Percentiles rank a stretch among this genome's conserved stretches.
Conservation (phyloP, 805 yeast genomes). For the Metschnikowia amazonensis region DNA sequence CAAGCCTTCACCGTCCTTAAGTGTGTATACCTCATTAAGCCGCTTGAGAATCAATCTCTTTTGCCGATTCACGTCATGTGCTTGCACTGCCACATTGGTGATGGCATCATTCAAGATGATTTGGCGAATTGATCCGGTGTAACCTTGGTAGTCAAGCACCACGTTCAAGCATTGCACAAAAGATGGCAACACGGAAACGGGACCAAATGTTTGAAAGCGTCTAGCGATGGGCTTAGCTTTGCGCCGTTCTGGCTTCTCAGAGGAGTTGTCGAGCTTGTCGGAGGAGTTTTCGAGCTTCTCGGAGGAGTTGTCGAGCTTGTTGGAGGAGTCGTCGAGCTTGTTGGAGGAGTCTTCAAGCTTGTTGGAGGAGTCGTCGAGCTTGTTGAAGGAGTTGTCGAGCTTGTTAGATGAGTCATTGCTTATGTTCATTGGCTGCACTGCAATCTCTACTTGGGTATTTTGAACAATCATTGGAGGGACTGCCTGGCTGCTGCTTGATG, state of each 20-base stretch:
- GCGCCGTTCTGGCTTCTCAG: constrained; percentile 8
- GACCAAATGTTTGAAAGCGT: constrained; percentile 10
- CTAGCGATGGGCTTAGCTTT: constrained; percentile 12
- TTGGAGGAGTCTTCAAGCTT: too few species aligned
- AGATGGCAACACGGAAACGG: constrained; percentile 12
- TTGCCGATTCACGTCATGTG: constrained; percentile 9
- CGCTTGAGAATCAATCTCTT: constrained; percentile 3
- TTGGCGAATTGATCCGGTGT: constrained; percentile 16
- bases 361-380: background rate
- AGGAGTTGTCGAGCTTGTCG: background rate
- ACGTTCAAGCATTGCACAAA: constrained; percentile 21
- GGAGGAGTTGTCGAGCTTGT: background rate
- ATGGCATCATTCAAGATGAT: constrained; percentile 14
- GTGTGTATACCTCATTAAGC: constrained; percentile 6
- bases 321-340: background rate
- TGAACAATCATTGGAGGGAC: background rate
- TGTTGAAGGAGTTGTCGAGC: background rate
- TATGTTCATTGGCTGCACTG: background rate
- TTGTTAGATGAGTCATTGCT: too few species aligned
- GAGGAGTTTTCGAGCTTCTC: constrained; percentile 7
- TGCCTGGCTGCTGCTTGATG: background rate
- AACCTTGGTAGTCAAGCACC: constrained; percentile 21
- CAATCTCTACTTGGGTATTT: background rate
- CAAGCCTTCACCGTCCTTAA: constrained; percentile 6
- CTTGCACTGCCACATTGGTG: constrained; percentile 12